Evolutionary conservation across 2,329 filamentous ascomycete species (phyloP).

Genomic region (Exophiala phaeomuriformis): DNA sequence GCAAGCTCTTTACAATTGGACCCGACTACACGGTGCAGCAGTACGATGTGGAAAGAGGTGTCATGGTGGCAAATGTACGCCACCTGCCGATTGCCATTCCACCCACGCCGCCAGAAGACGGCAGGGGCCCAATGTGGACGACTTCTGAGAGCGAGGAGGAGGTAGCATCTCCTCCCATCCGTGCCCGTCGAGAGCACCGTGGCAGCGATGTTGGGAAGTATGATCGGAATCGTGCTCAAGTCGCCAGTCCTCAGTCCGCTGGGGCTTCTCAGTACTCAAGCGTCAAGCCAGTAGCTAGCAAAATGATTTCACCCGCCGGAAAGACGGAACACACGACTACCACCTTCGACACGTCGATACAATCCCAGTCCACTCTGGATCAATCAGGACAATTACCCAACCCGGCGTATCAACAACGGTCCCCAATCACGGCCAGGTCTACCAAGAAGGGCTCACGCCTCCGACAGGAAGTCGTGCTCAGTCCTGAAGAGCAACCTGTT

Average conservation of each 20-base stretch:
- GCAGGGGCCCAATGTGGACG: constrained; percentile 45
- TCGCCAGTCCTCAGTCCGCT: constrained; percentile 60
- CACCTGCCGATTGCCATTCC: constrained; percentile 75
- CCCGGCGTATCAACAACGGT: constrained; percentile 39
- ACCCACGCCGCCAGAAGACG: constrained; percentile 65
- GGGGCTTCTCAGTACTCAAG: constrained; percentile 50
- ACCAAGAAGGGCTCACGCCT: constrained; percentile 56
- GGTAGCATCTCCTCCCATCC: constrained; percentile 62
- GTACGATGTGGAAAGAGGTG: constrained; percentile 80
- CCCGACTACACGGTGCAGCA: constrained; percentile 86
- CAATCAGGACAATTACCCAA: constrained; percentile 22
- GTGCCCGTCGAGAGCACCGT: constrained; percentile 65
- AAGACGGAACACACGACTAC: constrained; percentile 40
- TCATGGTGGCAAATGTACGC: constrained; percentile 80
- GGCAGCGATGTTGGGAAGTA: constrained; percentile 54
- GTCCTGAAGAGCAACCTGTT: constrained; percentile 64
- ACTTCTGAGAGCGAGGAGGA: constrained; percentile 66
- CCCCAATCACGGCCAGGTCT: constrained; percentile 42
- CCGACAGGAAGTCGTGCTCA: constrained; percentile 71
- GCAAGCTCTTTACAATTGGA: constrained; percentile 85
- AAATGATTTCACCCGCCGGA: constrained; percentile 37
- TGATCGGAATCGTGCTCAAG: constrained; percentile 58
- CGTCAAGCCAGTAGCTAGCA: constrained; percentile 37
- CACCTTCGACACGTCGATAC: constrained; percentile 37
- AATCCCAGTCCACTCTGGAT: constrained; percentile 11